These are phyloP conservation scores for Phytophthora palmivora DNA, from an alignment of 352 stramenopile genomes.

Conservation along the genomic window DNA sequence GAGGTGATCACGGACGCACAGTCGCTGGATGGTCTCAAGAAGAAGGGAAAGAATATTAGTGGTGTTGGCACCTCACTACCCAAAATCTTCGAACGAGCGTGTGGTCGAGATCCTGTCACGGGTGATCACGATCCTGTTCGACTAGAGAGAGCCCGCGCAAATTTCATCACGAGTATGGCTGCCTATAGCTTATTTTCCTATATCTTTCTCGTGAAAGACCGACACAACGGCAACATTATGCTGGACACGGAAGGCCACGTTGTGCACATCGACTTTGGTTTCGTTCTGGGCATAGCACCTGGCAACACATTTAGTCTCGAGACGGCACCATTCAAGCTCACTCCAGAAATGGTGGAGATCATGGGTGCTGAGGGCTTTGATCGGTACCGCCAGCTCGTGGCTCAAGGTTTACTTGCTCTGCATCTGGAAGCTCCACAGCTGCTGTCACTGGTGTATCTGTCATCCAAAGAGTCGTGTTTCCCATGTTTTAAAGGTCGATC, in stretches of 20 bases:
- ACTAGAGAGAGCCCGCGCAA: slow-evolving; percentile 85
- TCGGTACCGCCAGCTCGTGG: slow-evolving; percentile 93
- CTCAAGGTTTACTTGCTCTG: slow-evolving; percentile 94
- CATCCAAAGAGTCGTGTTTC: slow-evolving; percentile 92
- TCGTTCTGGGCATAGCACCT: slow-evolving; percentile 97
- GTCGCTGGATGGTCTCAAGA: slow-evolving; percentile 96
- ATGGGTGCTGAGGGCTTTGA: slow-evolving; percentile 90
- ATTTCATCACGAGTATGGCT: slow-evolving; percentile 95
- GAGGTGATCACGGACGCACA: slow-evolving; percentile 96
- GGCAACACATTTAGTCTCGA: slow-evolving; percentile 97
- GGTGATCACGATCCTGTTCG: slow-evolving; percentile 47
- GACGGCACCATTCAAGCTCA: slow-evolving; percentile 98
- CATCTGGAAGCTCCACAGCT: slow-evolving; percentile 94
- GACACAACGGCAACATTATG: slow-evolving; percentile 99
- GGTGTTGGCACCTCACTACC: slow-evolving; percentile 38
- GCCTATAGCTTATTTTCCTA: slow-evolving; percentile 98
- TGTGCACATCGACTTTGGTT: slow-evolving; percentile 99
- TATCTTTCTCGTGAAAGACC: slow-evolving; percentile 97
- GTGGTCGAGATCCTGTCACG: slow-evolving; percentile 48
- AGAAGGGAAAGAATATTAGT: slow-evolving; percentile 67
- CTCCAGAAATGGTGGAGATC: slow-evolving; percentile 96
- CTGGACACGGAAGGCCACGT: slow-evolving; percentile 95
- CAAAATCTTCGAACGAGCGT: slow-evolving; percentile 63
- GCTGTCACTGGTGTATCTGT: slow-evolving; percentile 91
- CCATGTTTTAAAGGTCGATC: slow-evolving; percentile 89